Evolutionary conservation across 1,284 basidiomycete genomes (phyloP), one percentile per base, ranked within the genome.

Genomic region (Apiotrichum domesticum): DNA sequence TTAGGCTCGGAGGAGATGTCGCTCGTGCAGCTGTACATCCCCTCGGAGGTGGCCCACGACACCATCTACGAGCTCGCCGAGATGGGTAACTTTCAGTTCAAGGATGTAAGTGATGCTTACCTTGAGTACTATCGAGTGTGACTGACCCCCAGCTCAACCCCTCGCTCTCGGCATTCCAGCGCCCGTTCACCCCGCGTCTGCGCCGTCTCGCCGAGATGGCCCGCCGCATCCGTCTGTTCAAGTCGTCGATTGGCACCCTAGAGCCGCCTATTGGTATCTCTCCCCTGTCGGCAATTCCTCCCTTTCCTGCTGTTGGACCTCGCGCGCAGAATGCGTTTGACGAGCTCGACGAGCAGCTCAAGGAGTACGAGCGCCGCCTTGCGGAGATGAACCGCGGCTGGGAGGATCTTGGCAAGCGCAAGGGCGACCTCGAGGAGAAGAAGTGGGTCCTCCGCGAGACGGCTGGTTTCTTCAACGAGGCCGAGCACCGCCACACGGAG

Each of bases 1-100:
- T 9, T 65, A 94, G 91, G 87, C 63, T 95, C 91, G 80, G 91
- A 94, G 79, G 83, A 85, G 80, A 97, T 98, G 94, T 95, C 91
- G 81, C 82, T 96, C 79, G 88, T 97, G 66, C 94, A 98, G 82
- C 86, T 99, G 73, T 96, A 95, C 78, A 89, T 98, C 67, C 96
- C 96, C 50, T 88, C 90, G 49, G 96, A 98, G 82, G 91, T 96
- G 55, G 92, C 94, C 32, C 96, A 98, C 77, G 90, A 96, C 71
- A 90, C 95, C 51, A 90, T 98, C 59, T 86, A 88, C 61, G 92
- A 96, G 75, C 85, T 99, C 15, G 95, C 91, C 64, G 91, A 97
- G 77, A 85, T 98, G 51, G 92, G 94, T 55, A 85, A 95, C 75
- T 88, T 98, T 37, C 92, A 98, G 77, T 97, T 98, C 80, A 97